Evolutionary conservation across 345 rosid genomes (phyloP).

Genomic region (Carallia pectinifolia): DNA sequence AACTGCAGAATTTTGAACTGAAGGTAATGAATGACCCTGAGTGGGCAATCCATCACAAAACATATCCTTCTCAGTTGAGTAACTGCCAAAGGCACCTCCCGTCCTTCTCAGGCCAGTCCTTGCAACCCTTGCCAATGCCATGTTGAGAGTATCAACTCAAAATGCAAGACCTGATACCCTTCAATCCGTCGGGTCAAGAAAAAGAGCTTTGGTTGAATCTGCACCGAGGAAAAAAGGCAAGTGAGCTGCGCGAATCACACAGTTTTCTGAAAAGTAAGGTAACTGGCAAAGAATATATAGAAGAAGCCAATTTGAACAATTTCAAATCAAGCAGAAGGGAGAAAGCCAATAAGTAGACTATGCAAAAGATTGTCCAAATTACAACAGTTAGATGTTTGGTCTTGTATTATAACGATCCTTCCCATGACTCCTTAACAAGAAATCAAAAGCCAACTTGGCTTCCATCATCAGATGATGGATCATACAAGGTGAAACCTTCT

Average conservation of each 20-base stretch:
- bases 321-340: slow-evolving; percentile 24
- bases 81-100: slow-evolving; percentile 27
- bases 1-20: slow-evolving; percentile 21
- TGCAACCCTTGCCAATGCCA: slow-evolving; percentile 63
- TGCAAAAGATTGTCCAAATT: slow-evolving; percentile 12
- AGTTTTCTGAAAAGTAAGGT: slow-evolving; percentile 8
- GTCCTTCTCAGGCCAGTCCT: slow-evolving; percentile 52
- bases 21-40: slow-evolving; percentile 17
- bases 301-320: slow-evolving; percentile 11
- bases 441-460: slow-evolving; percentile 30
- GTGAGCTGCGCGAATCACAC: slow-evolving; percentile 9
- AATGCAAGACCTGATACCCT: slow-evolving; percentile 12
- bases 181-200: not conserved
- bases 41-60: slow-evolving; percentile 11
- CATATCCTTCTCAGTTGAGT: slow-evolving; percentile 16
- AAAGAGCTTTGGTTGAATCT: slow-evolving; percentile 16
- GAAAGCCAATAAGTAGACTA: slow-evolving; percentile 12
- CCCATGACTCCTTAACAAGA: slow-evolving; percentile 34
- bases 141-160: slow-evolving; percentile 21
- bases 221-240: slow-evolving; percentile 15
- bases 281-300: slow-evolving; percentile 1
- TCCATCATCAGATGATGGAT: slow-evolving; percentile 28
- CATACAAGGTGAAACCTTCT: slow-evolving; percentile 20
- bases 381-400: not conserved
- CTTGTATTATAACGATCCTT: slow-evolving; percentile 18